Evolutionary conservation across 495 filamentous ascomycete species (phyloP).

Genomic region (Lasiosphaeria ovina): DNA sequence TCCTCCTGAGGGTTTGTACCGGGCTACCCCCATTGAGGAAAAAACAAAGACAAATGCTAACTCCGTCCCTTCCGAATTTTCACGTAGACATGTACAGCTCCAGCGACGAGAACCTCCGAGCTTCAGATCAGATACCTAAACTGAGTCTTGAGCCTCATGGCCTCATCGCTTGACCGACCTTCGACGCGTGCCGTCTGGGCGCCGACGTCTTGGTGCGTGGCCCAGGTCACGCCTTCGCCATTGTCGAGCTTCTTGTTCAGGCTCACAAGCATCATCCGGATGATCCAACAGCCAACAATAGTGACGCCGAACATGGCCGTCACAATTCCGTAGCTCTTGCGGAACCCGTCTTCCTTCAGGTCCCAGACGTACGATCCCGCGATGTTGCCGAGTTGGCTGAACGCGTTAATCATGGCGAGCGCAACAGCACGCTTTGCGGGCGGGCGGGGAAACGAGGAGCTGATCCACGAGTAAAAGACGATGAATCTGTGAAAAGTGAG

Average conservation of each 20-base stretch:
- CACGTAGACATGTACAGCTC: too few species aligned
- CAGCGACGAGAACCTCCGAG: too few species aligned
- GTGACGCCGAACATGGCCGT: slow-evolving; percentile 67
- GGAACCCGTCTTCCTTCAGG: slow-evolving; percentile 37
- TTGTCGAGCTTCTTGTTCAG: slow-evolving; percentile 68
- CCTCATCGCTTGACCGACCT: slow-evolving; percentile 8
- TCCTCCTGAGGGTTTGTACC: too few species aligned
- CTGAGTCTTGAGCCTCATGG: slow-evolving; percentile 8
- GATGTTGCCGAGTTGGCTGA: slow-evolving; percentile 68
- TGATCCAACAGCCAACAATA: slow-evolving; percentile 36
- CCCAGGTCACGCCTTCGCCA: slow-evolving; percentile 30
- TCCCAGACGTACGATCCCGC: slow-evolving; percentile 77
- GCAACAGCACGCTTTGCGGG: slow-evolving; percentile 78
- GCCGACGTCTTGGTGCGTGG: slow-evolving; percentile 23
- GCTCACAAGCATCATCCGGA: slow-evolving; percentile 60
- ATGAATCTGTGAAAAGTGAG: slow-evolving; percentile 50
- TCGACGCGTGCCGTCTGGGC: slow-evolving; percentile 21
- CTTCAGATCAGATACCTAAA: slow-evolving; percentile 18
- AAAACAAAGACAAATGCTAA: too few species aligned
- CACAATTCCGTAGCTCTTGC: slow-evolving; percentile 48
- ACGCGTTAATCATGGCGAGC: slow-evolving; percentile 72
- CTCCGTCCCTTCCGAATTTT: too few species aligned
- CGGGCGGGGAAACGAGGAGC: slow-evolving; percentile 68
- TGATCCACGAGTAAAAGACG: slow-evolving; percentile 75
- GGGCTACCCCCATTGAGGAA: too few species aligned